Base-by-base conservation (phyloP, 768 basidiomycete species). In the Rhodosporidiobolus sp. region DNA sequence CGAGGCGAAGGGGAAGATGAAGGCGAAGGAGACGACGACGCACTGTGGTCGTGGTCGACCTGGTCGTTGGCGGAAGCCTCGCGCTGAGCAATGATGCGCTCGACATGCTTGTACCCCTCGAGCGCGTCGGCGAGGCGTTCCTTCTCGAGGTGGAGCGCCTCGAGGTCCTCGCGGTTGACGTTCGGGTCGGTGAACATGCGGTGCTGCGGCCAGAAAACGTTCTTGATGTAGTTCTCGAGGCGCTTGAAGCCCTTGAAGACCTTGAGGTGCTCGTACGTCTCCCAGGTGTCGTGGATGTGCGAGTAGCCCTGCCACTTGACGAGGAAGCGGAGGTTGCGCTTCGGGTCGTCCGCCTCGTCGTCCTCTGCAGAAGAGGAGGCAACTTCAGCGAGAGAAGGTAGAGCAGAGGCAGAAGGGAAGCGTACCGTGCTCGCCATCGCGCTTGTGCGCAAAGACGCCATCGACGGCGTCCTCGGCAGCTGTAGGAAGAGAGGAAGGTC, bases 291-390 rank as follows among this genome's bases (percentile, higher is more conserved):
- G 84, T 98, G 96, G 24, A 98, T 85, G 80, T 98, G 95, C 17
- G 94, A 96, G 82, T 94, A 98, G 77, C 88, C 88, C 82, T 98
- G 97, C 96, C 96, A 99, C 82, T 99, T 99, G 85, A 99, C 94
- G 80, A 97, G 93, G 84, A 90, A 99, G 63, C 94, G 79, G 6
- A 76, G 70, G 63, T 34, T 66, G 65, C 54, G 43, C 52, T 78
- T 43, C 75, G 79, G 71, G 56, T 67, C 48, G 58, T 70, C 66
- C 48, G 63, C 66, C 30, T 64, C 32, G 64, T 75, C 70, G 57
- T 65, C 67, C 65, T 62, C 46, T 72, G 56, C 19, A 24, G 19
- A 35, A 32, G 28, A 9, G 32, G 24, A 19, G 60, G n/a, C 48
- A 30, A 58, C 24, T 35, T 38, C 35, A 67, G 58, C 87, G 0